Evolutionary conservation across 2,329 filamentous ascomycete genomes (phyloP).

Genomic region (Neofusicoccum laricinum): DNA sequence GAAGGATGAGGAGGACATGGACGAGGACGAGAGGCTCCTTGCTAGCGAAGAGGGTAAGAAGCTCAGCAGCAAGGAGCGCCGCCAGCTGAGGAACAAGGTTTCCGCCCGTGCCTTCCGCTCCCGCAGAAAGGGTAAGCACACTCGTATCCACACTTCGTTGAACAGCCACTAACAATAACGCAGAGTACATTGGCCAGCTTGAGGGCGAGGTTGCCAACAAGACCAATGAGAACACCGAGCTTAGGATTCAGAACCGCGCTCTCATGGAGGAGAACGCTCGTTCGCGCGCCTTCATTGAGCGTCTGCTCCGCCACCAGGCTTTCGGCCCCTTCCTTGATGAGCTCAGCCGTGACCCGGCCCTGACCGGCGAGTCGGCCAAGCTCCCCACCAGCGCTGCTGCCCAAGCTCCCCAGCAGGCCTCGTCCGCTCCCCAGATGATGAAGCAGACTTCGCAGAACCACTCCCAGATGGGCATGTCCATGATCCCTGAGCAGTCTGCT

Average conservation of each 20-base stretch:
- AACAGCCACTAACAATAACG: slow-evolving; percentile 47
- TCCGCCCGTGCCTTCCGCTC: slow-evolving; percentile 96
- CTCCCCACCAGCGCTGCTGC: slow-evolving; percentile 31
- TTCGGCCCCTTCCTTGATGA: slow-evolving; percentile 47
- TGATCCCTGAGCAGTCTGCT: slow-evolving; percentile 71
- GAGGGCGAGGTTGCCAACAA: slow-evolving; percentile 84
- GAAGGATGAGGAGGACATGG: slow-evolving; percentile 99
- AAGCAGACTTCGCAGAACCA: slow-evolving; percentile 58
- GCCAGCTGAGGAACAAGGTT: slow-evolving; percentile 98
- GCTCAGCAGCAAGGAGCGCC: slow-evolving; percentile 94
- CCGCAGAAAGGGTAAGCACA: slow-evolving; percentile 83
- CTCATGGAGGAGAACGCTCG: slow-evolving; percentile 84
- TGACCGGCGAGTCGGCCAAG: slow-evolving; percentile 32
- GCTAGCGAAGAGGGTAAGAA: slow-evolving; percentile 99
- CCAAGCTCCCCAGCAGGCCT: slow-evolving; percentile 27
- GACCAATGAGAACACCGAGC: slow-evolving; percentile 76
- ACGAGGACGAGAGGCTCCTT: slow-evolving; percentile 89
- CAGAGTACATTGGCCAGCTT: slow-evolving; percentile 95
- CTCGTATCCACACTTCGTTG: background rate
- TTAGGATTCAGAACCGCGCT: slow-evolving; percentile 76
- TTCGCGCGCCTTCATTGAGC: slow-evolving; percentile 76
- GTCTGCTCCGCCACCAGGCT: slow-evolving; percentile 58
- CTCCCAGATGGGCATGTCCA: slow-evolving; percentile 68
- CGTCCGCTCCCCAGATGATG: slow-evolving; percentile 31
- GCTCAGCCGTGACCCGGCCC: slow-evolving; percentile 34